Evolutionary conservation across 2,329 filamentous ascomycete genomes (phyloP).

Genomic region (Simplicillium aogashimaense): DNA sequence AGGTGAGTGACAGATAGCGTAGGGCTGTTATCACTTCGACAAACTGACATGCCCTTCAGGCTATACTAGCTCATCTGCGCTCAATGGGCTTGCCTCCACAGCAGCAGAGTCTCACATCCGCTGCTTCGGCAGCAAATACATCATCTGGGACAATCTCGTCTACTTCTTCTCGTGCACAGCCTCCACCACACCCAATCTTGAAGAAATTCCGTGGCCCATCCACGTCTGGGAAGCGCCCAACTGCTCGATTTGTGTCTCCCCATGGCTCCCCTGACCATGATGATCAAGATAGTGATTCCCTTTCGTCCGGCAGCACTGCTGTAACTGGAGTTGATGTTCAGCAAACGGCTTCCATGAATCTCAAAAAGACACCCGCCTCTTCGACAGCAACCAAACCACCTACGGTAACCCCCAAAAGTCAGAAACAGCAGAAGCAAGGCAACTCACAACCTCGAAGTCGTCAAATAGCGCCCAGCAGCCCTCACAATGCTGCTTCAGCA

Average conservation of each 20-base stretch:
- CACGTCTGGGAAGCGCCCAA: conserved; percentile 42
- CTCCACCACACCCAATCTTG: conserved; percentile 45
- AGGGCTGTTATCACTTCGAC: too few species aligned
- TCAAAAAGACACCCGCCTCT: neutral
- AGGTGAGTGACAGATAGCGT: conserved; percentile 23
- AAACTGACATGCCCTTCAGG: neutral
- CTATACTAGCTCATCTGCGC: conserved; percentile 12
- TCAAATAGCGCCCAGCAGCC: too few species aligned
- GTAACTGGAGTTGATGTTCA: conserved; percentile 16
- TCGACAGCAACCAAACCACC: neutral
- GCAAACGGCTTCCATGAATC: too few species aligned
- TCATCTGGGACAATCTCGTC: conserved; percentile 24
- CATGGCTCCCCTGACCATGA: conserved; percentile 36
- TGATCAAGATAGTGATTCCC: conserved; percentile 16
- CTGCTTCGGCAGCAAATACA: neutral
- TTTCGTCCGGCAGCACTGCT: conserved; percentile 28
- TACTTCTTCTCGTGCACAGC: conserved; percentile 27
- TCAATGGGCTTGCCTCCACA: conserved; percentile 6
- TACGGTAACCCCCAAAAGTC: neutral
- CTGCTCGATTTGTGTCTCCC: conserved; percentile 50
- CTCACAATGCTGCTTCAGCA: too few species aligned
- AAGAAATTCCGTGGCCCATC: conserved; percentile 49
- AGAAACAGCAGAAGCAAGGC: too few species aligned
- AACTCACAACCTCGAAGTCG: too few species aligned
- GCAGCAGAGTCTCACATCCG: neutral